Evolutionary conservation across 2,329 filamentous ascomycete species (phyloP), one percentile per base, ranked within the genome.

Genomic region (Aureobasidium sp.): DNA sequence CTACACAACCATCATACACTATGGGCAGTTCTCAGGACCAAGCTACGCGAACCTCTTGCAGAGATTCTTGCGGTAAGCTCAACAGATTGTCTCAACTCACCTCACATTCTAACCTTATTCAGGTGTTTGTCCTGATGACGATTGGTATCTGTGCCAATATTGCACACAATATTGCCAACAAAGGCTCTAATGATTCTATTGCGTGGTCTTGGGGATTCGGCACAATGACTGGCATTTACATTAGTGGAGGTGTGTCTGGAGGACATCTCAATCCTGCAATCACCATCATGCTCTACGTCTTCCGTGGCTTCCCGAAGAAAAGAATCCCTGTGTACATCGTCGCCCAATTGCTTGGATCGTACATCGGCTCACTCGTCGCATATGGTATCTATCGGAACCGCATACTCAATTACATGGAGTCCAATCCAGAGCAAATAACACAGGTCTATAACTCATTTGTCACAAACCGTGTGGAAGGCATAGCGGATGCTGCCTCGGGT

Each of bases 301-400:
- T 76, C 66, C 78, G 80, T 47, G 80, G 80, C 2, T 82, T 84
- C 34, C 82, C 82, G 0, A 78, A 80, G 66, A 70, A 75, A 12
- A 80, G 82, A 70, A 76, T 81, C 31, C 72, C 78, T 3, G 72
- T 78, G 7, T 84, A 84, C 68, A 75, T 81, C 9, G 64, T 75
- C 2, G 80, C 81, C 5, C 82, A 84, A 65, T 74, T 83, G 61
- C 67, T 84, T 0, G 81, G 77, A 2, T 81, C 80, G 0, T 78
- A 84, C 49, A 69, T 77, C 34, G 82, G 81, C 1, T 72, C 70
- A n/a, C 70, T 81, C 42, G 72, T 79, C 29, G 76, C 81, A 0
- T 79, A 77, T 63, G 75, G 74, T 2, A 61, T 80, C 25, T 80
- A 76, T 67, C 56, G 67, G 71, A 49, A 59, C 20, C 29, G 29